Evolutionary conservation across 2,329 filamentous ascomycete species (phyloP).

Genomic region (Ascocoryne sarcoides): DNA sequence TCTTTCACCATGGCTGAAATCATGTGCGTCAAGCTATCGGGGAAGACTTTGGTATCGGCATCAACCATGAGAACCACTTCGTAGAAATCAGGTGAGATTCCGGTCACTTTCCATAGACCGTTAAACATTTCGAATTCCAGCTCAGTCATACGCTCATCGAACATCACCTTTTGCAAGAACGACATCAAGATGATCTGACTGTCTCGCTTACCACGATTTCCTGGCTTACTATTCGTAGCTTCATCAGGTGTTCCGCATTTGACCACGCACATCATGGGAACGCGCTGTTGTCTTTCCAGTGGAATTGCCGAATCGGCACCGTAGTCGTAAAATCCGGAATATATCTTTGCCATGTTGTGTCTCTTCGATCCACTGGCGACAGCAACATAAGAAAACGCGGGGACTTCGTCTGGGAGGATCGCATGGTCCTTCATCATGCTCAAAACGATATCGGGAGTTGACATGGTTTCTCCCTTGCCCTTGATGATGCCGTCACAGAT

Average conservation of each 20-base stretch:
- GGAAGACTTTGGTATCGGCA: constrained; percentile 98
- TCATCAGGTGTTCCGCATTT: constrained; percentile 94
- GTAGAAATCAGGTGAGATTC: constrained; percentile 96
- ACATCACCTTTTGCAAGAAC: constrained; percentile 99
- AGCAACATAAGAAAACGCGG: constrained; percentile 90
- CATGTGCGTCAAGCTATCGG: constrained; percentile 97
- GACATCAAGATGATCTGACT: constrained; percentile 99
- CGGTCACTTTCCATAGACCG: constrained; percentile 95
- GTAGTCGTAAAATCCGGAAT: constrained; percentile 97
- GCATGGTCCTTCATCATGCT: constrained; percentile 93
- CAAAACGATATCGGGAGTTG: constrained; percentile 84
- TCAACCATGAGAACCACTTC: constrained; percentile 98
- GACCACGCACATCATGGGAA: constrained; percentile 94
- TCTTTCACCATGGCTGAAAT: constrained; percentile 98
- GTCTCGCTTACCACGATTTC: constrained; percentile 96
- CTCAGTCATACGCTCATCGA: constrained; percentile 98
- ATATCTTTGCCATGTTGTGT: constrained; percentile 99
- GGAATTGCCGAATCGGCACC: constrained; percentile 73
- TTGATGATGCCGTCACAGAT: constrained; percentile 98
- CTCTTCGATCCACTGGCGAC: constrained; percentile 92
- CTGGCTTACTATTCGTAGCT: constrained; percentile 71
- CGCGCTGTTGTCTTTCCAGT: constrained; percentile 81
- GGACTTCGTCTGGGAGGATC: constrained; percentile 69
- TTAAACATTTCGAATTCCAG: constrained; percentile 99
- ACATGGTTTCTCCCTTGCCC: constrained; percentile 76